phyloP scores from a whole-genome alignment of 164 flowering plant genomes.

The Umbilicus rupestris region DNA sequence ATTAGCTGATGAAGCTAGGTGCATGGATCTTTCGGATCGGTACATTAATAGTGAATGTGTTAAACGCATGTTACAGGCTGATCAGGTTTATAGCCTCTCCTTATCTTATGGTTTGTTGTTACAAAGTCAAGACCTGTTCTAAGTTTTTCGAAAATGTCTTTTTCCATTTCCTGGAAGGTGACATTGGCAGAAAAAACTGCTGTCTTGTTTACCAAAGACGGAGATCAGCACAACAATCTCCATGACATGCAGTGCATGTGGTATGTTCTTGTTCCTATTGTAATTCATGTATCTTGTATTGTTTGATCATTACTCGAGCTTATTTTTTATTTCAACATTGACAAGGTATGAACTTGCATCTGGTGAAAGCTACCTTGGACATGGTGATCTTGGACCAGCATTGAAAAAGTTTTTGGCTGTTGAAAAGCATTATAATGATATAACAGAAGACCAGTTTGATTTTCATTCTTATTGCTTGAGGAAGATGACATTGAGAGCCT shows the following conservation, averaged over 20 bases:
- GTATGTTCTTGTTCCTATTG: conserved; percentile 30
- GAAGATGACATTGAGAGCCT: conserved; percentile 93
- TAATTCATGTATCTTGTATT: not conserved
- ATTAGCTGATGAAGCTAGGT: conserved; percentile 96
- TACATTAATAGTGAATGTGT: conserved; percentile 93
- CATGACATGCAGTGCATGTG: conserved; percentile 99
- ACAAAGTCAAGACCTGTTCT: not conserved
- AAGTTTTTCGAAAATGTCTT: not conserved
- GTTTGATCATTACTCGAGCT: not conserved
- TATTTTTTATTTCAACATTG: conserved; percentile 14
- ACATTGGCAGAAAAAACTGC: conserved; percentile 90
- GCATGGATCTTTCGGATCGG: conserved; percentile 99
- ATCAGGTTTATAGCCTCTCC: conserved; percentile 54
- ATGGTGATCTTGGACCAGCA: conserved; percentile 94
- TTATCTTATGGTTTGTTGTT: conserved; percentile 1
- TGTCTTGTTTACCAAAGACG: conserved; percentile 92
- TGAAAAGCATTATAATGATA: conserved; percentile 98
- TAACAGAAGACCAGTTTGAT: conserved; percentile 96
- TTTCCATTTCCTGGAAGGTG: conserved; percentile 40
- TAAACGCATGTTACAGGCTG: conserved; percentile 98
- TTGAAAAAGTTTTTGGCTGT: conserved; percentile 89
- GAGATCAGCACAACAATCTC: conserved; percentile 94
- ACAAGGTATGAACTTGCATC: conserved; percentile 97
- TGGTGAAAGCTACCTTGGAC: conserved; percentile 96
- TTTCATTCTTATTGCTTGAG: conserved; percentile 97